phyloP scores from a whole-genome alignment of 345 rosid genomes.

The Eucalyptus regnans region DNA sequence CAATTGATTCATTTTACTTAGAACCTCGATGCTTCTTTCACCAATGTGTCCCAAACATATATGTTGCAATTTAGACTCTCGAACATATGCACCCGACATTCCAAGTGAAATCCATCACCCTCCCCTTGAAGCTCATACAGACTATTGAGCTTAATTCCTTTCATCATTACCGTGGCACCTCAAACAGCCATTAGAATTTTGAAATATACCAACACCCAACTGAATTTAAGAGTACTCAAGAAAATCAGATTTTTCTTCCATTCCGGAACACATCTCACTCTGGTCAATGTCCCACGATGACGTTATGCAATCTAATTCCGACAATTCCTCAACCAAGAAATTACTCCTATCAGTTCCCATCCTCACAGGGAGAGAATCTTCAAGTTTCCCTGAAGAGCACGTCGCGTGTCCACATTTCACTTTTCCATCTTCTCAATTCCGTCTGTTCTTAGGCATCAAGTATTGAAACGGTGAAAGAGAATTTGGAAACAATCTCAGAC shows the following conservation, averaged over 20 bases:
- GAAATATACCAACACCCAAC: not conserved
- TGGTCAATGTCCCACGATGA: not conserved
- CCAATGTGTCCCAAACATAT: no score
- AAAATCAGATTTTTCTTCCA: not conserved
- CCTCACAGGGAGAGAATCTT: not conserved
- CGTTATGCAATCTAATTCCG: not conserved
- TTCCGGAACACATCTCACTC: not conserved
- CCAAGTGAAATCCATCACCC: not conserved
- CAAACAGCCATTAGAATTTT: not conserved
- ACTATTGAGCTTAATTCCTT: not conserved
- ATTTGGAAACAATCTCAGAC: not conserved
- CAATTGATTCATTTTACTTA: no score
- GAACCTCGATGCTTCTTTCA: no score
- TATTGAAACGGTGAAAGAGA: not conserved
- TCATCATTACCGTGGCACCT: not conserved
- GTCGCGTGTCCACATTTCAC: not conserved
- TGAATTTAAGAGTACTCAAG: no score
- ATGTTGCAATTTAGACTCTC: no score
- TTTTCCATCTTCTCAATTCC: not conserved
- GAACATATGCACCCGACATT: no score
- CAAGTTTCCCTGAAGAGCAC: not conserved
- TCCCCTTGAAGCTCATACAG: not conserved
- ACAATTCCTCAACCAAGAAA: not conserved
- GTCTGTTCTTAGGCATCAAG: not conserved
- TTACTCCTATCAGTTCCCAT: not conserved